phyloP scores from a whole-genome alignment of 768 basidiomycete genomes.

The Termitomyces sp. region DNA sequence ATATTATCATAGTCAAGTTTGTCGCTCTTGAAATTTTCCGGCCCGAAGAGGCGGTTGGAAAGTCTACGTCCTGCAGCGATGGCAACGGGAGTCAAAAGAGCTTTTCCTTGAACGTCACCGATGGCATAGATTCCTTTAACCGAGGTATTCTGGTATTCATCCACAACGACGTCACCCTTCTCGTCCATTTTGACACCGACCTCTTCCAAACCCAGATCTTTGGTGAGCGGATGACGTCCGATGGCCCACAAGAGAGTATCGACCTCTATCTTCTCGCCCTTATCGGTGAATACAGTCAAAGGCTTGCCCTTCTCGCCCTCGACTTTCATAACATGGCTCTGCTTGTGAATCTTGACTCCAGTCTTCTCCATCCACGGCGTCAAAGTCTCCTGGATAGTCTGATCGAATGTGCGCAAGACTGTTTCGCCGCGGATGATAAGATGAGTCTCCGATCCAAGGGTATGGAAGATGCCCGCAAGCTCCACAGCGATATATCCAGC shows the following conservation, averaged over 20 bases:
- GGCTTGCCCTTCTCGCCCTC: slow-evolving; percentile 68
- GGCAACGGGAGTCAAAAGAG: slow-evolving; percentile 91
- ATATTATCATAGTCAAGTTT: slow-evolving; percentile 89
- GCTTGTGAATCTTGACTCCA: slow-evolving; percentile 84
- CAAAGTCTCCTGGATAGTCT: slow-evolving; percentile 74
- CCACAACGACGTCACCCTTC: slow-evolving; percentile 83
- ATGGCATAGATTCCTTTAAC: slow-evolving; percentile 73
- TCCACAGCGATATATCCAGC: slow-evolving; percentile 99
- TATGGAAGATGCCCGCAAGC: slow-evolving; percentile 89
- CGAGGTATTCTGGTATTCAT: slow-evolving; percentile 85
- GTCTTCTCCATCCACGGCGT: slow-evolving; percentile 92
- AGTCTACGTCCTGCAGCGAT: slow-evolving; percentile 92
- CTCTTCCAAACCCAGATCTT: slow-evolving; percentile 71
- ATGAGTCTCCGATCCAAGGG: slow-evolving; percentile 89
- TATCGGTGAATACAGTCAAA: slow-evolving; percentile 71
- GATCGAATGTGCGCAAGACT: slow-evolving; percentile 92
- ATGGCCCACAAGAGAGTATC: slow-evolving; percentile 94
- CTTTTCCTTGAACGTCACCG: slow-evolving; percentile 93
- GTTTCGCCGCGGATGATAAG: slow-evolving; percentile 86
- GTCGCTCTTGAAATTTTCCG: slow-evolving; percentile 77
- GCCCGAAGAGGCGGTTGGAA: slow-evolving; percentile 87
- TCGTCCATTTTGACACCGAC: slow-evolving; percentile 69
- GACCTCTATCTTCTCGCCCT: slow-evolving; percentile 75
- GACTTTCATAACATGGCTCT: slow-evolving; percentile 67
- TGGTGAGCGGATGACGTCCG: slow-evolving; percentile 79